A percentile compares a stretch with the other conserved stretches of the same genome.
phyloP scores from a whole-genome alignment of 2,329 filamentous ascomycete species.

The Simplicillium sp. region DNA sequence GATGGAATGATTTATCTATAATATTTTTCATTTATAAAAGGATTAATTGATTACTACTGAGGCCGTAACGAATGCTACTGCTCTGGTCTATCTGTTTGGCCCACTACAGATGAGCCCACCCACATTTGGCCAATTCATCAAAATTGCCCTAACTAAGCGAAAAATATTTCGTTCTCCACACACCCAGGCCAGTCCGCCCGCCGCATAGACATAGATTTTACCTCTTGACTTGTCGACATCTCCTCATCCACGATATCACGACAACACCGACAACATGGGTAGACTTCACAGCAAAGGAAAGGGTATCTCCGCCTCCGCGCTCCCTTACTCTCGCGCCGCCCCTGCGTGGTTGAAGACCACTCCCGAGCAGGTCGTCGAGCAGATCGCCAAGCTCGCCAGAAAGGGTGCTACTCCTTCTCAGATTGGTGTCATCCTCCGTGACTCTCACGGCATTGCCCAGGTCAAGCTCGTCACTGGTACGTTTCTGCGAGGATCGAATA shows the following conservation, averaged over 20 bases:
- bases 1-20: too few relatives aligned
- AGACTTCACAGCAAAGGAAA: conserved; percentile 99
- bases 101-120: too few relatives aligned
- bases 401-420: conserved; percentile 98
- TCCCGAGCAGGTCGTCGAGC: conserved; percentile 95
- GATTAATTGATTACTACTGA: too few relatives aligned
- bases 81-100: too few relatives aligned
- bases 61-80: too few relatives aligned
- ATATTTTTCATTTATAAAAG: too few relatives aligned
- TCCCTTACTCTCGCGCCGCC: conserved; percentile 91
- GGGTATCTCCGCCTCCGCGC: conserved; percentile 91
- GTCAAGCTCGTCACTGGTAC: conserved; percentile 95
- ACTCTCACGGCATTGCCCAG: conserved; percentile 96
- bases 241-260: conserved; percentile 24
- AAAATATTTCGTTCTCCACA: conserved; percentile 33
- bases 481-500: conserved; percentile 18
- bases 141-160: conserved; percentile 40
- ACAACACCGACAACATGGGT: conserved; percentile 63
- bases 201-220: conserved; percentile 6
- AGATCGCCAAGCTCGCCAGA: conserved; percentile 98
- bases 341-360: conserved; percentile 98
- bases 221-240: conserved; percentile 17
- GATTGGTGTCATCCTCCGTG: conserved; percentile 97
- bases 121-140: too few relatives aligned
- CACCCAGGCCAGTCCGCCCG: conserved; percentile 13